phyloP scores from a whole-genome alignment of 345 rosid species.

The Erucastrum elatum region DNA sequence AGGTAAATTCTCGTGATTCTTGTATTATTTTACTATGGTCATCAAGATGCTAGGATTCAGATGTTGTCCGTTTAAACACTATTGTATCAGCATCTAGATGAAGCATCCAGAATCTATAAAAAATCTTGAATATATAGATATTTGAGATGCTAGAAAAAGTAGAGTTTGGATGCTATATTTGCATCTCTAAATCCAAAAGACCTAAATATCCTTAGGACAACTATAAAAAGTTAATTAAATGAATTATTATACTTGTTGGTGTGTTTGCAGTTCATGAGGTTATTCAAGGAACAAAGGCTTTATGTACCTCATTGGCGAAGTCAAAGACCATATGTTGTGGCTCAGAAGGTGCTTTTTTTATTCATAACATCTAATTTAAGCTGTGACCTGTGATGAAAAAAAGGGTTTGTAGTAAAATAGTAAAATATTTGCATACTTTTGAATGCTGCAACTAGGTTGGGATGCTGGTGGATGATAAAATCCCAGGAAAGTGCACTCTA shows the following conservation, averaged over 20 bases:
- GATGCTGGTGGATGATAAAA: conserved; percentile 48
- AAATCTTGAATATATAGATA: too few relatives aligned
- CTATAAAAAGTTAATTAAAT: too few relatives aligned
- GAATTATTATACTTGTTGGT: too few relatives aligned
- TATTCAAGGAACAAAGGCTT: conserved; percentile 82
- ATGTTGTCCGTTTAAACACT: too few relatives aligned
- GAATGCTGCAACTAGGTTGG: conserved; percentile 51
- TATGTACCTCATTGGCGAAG: conserved; percentile 85
- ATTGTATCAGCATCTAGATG: too few relatives aligned
- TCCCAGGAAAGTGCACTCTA: conserved; percentile 60
- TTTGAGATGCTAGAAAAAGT: too few relatives aligned
- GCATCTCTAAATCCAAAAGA: too few relatives aligned
- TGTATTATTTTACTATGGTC: background rate
- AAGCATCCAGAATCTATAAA: too few relatives aligned
- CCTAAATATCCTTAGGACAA: too few relatives aligned
- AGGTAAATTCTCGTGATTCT: conserved; percentile 49
- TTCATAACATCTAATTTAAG: background rate
- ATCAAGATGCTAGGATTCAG: too few relatives aligned
- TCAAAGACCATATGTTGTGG: conserved; percentile 74
- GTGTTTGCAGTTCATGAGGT: conserved; percentile 74
- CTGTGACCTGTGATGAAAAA: background rate
- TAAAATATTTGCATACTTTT: background rate
- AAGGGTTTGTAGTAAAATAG: background rate
- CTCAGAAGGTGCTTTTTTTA: conserved; percentile 60
- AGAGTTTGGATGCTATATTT: too few relatives aligned